Evolutionary conservation across 2,329 filamentous ascomycete genomes (phyloP).

Genomic region (Exophiala sp.): DNA sequence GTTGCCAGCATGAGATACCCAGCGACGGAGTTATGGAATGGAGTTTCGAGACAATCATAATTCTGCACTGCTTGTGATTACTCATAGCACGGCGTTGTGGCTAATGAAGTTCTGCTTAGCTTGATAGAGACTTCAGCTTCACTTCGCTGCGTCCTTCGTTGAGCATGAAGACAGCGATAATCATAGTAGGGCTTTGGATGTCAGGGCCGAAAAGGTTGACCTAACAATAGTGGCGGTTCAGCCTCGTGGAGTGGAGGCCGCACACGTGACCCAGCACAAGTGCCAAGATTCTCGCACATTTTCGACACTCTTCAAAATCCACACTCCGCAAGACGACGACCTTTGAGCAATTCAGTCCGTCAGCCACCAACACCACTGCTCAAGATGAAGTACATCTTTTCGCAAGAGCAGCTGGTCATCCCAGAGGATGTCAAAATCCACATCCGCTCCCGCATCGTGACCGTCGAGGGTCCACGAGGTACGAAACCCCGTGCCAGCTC

Average conservation of each 20-base stretch:
- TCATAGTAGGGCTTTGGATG: too few relatives aligned
- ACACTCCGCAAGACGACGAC: constrained; percentile 2
- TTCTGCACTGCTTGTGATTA: neutral
- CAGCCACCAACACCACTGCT: constrained; percentile 38
- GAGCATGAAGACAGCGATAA: too few relatives aligned
- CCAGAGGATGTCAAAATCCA: constrained; percentile 96
- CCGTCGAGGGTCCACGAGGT: constrained; percentile 94
- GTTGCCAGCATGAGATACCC: constrained; percentile 26
- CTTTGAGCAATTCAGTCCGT: constrained; percentile 1
- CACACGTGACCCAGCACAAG: neutral
- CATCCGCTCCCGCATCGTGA: constrained; percentile 96
- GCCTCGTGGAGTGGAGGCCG: neutral
- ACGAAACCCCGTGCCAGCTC: constrained; percentile 34
- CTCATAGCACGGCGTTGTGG: too few relatives aligned
- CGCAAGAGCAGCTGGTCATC: constrained; percentile 88
- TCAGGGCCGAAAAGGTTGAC: constrained; percentile 1
- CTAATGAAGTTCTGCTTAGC: too few relatives aligned
- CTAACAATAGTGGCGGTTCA: neutral
- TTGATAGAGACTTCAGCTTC: neutral
- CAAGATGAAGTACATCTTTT: constrained; percentile 99
- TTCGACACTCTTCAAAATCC: constrained; percentile 3
- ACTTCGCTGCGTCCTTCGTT: neutral
- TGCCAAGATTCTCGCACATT: constrained; percentile 7
- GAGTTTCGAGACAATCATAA: neutral
- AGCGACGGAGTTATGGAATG: constrained; percentile 14